Conservation (phyloP, 2,329 filamentous ascomycete species). For the Colletotrichum noveboracense region DNA sequence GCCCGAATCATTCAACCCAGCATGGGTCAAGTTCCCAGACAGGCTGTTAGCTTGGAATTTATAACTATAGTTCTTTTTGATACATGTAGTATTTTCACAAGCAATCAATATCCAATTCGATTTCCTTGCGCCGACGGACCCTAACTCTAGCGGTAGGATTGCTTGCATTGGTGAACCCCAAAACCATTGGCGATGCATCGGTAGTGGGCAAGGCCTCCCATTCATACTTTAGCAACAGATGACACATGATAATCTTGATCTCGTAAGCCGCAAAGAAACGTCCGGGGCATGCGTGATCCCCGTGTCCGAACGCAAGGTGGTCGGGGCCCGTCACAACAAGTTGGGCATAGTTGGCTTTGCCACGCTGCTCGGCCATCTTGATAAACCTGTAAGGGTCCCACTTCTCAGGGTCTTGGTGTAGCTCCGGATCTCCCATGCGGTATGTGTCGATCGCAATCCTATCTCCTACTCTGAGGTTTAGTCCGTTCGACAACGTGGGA, state of each 20-base stretch:
- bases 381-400: neutral
- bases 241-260: neutral
- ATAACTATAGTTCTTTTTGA: neutral
- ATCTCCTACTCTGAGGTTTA: neutral
- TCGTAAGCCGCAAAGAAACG: neutral
- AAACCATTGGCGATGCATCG: neutral
- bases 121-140: neutral
- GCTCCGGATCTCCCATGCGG: neutral
- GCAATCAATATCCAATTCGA: neutral
- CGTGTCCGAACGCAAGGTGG: neutral
- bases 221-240: neutral
- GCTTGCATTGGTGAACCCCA: neutral
- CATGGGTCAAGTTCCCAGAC: neutral
- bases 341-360: neutral
- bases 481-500: neutral
- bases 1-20: neutral
- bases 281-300: neutral
- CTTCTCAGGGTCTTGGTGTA: neutral
- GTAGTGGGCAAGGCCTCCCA: neutral
- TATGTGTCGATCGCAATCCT: neutral
- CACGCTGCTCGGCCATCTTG: neutral
- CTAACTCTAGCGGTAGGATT: neutral
- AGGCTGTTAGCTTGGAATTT: neutral
- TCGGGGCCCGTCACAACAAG: neutral
- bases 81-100: neutral